Base-by-base conservation (phyloP, 192 early-diverging fungal genomes). In the Radiomyces spectabilis region DNA sequence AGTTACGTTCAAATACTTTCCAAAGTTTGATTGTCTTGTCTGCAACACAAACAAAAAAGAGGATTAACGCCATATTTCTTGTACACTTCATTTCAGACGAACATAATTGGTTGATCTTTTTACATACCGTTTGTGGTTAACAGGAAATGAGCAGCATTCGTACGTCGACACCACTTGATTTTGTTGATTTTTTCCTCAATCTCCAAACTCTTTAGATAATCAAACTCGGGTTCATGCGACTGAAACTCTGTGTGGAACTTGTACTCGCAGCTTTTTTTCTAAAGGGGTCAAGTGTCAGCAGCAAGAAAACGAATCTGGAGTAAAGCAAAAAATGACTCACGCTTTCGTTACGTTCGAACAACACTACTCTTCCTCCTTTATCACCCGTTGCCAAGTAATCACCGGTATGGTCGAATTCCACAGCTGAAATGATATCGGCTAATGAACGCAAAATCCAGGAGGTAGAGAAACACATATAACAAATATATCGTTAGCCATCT, bases 161-260 rank as follows among this genome's bases (percentile, higher is more conserved):
- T 92, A 33, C 90, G 81, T 66, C 86, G 88, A 79, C 93, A 94
- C 95, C 95, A 98, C 71, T 95, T 84, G 71, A 98, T 98, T 68
- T 97, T 93, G 78, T 98, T 98, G 74, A 98, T 97, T 66, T 98
- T 98, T 65, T 98, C 95, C 68, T 98, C 95, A 53, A 98, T 98
- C 72, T 98, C 95, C 60, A 98, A 80, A 77, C 89, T 93, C 81
- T 98, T 98, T 51, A 98, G 79, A 63, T 98, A 98, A 71, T 98
- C 95, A 61, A 98, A 98, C 77, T 98, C 94, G 29, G 95, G 93
- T 76, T 98, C 95, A 71, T 98, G 95, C 59, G 95, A 98, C 72
- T 98, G 95, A 65, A 98, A 98, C 72, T 98, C 95, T 44, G 95
- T 96, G 58, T 92, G 93, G 66, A 98, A 98, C 71, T 95, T 95